A percentile compares a stretch with the other conserved stretches of the same genome.
These are phyloP conservation scores for Penicillium crystallinum DNA, from an alignment of 495 filamentous ascomycete species.

Conservation along the genomic window DNA sequence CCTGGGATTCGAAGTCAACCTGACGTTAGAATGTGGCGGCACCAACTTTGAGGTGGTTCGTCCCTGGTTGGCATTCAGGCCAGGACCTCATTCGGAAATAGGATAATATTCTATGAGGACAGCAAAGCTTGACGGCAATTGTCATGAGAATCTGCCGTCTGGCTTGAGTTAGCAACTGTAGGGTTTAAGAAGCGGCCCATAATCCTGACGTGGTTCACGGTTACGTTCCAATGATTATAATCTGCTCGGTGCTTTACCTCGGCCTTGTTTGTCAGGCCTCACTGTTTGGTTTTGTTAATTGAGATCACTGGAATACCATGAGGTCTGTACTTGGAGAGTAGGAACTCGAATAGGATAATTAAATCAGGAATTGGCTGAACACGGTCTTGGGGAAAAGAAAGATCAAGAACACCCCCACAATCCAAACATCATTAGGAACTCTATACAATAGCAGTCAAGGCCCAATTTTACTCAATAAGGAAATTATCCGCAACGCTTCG, in stretches of 20 bases:
- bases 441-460: conserved; percentile 31
- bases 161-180: neutral
- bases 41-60: conserved; percentile 1
- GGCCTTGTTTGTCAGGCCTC: neutral
- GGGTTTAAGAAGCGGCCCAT: neutral
- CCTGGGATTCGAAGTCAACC: conserved; percentile 17
- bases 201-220: conserved; percentile 24
- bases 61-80: conserved; percentile 14
- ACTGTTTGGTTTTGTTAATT: neutral
- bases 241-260: neutral
- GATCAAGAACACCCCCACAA: conserved; percentile 16
- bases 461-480: conserved; percentile 60
- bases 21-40: conserved; percentile 25
- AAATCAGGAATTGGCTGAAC: conserved; percentile 20
- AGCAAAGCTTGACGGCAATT: conserved; percentile 15
- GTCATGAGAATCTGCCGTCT: neutral
- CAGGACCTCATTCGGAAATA: conserved; percentile 10
- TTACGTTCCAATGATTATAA: conserved; percentile 21
- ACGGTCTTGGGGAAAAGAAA: conserved; percentile 18
- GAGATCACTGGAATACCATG: neutral
- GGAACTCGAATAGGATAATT: conserved; percentile 1
- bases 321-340: neutral
- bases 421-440: conserved; percentile 44
- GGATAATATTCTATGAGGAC: conserved; percentile 6
- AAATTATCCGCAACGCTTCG: conserved; percentile 80